Percentiles rank a stretch among this genome's conserved stretches.
Conservation (phyloP, 345 rosid species). For the Cardamine occulta region DNA sequence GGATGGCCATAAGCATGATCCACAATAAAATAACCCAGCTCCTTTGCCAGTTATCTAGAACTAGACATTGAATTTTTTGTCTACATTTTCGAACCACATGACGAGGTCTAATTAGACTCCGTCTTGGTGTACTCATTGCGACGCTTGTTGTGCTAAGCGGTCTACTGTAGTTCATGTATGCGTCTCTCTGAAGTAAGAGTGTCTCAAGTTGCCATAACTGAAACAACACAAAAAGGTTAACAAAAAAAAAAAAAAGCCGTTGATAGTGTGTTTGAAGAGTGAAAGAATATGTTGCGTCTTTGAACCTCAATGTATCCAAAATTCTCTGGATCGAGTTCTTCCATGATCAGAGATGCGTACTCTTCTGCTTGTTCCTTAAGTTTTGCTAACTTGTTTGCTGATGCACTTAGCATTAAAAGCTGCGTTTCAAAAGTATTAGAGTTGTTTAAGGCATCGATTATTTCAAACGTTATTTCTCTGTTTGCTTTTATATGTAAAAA, state of each 20-base stretch:
- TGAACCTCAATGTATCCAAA: constrained; percentile 92
- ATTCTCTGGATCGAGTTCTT: constrained; percentile 94
- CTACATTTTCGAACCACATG: constrained; percentile 44
- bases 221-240: constrained; percentile 9
- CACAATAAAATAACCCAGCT: constrained; percentile 77
- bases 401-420: constrained; percentile 96
- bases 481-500: background rate
- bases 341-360: constrained; percentile 92
- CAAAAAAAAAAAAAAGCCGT: background rate
- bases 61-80: constrained; percentile 51
- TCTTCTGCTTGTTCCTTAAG: constrained; percentile 94
- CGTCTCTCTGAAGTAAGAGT: constrained; percentile 79
- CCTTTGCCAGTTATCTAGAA: constrained; percentile 85
- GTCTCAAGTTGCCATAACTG: constrained; percentile 99
- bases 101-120: constrained; percentile 52
- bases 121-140: constrained; percentile 64
- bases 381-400: constrained; percentile 87
- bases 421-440: constrained; percentile 45
- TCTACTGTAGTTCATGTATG: constrained; percentile 91
- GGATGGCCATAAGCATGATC: constrained; percentile 62
- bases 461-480: background rate
- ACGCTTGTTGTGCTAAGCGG: constrained; percentile 80
- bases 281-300: background rate
- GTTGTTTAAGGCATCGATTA: background rate
- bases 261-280: constrained; percentile 8